phyloP scores from a whole-genome alignment of 2,329 filamentous ascomycete species.

The Fusarium devonianum region DNA sequence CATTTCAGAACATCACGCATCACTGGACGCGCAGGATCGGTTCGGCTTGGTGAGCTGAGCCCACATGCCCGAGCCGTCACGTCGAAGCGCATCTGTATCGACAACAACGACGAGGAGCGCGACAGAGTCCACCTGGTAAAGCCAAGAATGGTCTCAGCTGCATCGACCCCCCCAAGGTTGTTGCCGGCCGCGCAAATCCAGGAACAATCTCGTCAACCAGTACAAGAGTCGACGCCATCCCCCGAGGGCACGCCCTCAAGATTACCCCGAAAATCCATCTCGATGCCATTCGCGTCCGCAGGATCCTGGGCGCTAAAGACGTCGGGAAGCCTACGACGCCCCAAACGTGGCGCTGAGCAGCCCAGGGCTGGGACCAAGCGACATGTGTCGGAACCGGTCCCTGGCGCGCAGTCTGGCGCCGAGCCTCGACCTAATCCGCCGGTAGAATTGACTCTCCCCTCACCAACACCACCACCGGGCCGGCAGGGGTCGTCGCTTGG shows the following conservation, averaged over 20 bases:
- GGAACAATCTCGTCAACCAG: conserved; percentile 17
- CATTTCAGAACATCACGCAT: conserved; percentile 51
- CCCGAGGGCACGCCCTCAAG: conserved; percentile 53
- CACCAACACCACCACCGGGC: conserved; percentile 29
- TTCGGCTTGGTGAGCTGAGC: conserved; percentile 41
- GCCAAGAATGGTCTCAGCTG: conserved; percentile 46
- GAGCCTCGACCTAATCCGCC: conserved; percentile 41
- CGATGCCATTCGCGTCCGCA: conserved; percentile 66
- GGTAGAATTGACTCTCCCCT: conserved; percentile 36
- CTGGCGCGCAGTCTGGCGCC: conserved; percentile 42
- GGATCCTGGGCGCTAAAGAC: conserved; percentile 63
- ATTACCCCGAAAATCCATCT: conserved; percentile 61
- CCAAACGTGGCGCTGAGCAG: conserved; percentile 59
- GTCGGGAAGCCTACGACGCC: conserved; percentile 61
- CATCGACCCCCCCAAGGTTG: conserved; percentile 34
- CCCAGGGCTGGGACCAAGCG: conserved; percentile 55
- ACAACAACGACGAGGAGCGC: conserved; percentile 32
- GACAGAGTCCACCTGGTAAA: conserved; percentile 47
- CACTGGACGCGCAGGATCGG: conserved; percentile 29
- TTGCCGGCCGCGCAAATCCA: conserved; percentile 37
- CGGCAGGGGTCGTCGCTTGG: conserved; percentile 37
- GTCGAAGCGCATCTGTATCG: conserved; percentile 42
- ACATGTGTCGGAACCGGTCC: conserved; percentile 61
- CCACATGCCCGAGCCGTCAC: conserved; percentile 33
- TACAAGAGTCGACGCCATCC: conserved; percentile 30